phyloP scores from a whole-genome alignment of 2,329 filamentous ascomycete species.

The Pestalotiopsis sp. region DNA sequence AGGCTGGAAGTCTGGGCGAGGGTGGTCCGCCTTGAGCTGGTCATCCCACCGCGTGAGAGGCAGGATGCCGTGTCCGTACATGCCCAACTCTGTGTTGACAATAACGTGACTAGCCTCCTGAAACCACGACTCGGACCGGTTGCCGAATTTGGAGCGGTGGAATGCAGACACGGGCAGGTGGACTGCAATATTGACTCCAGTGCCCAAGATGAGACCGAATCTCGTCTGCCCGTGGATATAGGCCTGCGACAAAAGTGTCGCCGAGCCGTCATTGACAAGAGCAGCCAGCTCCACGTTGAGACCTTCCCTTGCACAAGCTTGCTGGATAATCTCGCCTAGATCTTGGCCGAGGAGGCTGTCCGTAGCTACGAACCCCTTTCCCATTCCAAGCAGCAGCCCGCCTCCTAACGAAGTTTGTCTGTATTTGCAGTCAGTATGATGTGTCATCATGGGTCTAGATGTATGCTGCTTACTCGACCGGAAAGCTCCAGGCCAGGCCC shows the following conservation, averaged over 20 bases:
- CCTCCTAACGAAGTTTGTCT: slow-evolving; percentile 67
- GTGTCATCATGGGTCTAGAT: slow-evolving; percentile 23
- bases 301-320: slow-evolving; percentile 51
- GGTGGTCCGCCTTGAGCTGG: slow-evolving; percentile 49
- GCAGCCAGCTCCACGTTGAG: slow-evolving; percentile 60
- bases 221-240: slow-evolving; percentile 61
- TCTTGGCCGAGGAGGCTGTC: slow-evolving; percentile 61
- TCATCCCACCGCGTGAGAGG: slow-evolving; percentile 65
- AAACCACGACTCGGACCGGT: slow-evolving; percentile 58
- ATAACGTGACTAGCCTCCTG: slow-evolving; percentile 63
- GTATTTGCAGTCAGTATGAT: slow-evolving; percentile 14
- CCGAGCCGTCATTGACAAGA: slow-evolving; percentile 69
- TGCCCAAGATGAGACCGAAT: slow-evolving; percentile 68
- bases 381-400: slow-evolving; percentile 64
- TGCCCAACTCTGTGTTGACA: slow-evolving; percentile 68
- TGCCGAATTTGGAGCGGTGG: slow-evolving; percentile 57
- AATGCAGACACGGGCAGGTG: slow-evolving; percentile 63
- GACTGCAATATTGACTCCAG: slow-evolving; percentile 67
- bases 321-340: slow-evolving; percentile 59
- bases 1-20: slow-evolving; percentile 47
- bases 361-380: slow-evolving; percentile 66
- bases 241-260: slow-evolving; percentile 67
- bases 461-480: slow-evolving; percentile 59
- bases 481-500: slow-evolving; percentile 71
- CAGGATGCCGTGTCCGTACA: slow-evolving; percentile 64